A percentile compares a stretch with the other conserved stretches of the same genome.
These are phyloP conservation scores for Solanum commersonii DNA, from an alignment of 257 asterid species.

Conservation along the genomic window DNA sequence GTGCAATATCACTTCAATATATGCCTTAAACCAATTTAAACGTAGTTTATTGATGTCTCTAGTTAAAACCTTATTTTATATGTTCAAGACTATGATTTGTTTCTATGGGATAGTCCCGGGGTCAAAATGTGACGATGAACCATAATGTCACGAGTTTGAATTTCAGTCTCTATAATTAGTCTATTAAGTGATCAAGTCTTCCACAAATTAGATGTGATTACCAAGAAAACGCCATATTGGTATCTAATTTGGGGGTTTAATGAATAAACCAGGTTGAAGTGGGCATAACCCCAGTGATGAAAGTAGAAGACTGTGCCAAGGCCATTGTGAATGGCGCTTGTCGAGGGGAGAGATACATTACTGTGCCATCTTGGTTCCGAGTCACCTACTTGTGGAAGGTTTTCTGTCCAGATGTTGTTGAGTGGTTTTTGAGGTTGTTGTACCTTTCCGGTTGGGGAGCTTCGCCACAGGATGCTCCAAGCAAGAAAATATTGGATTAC, in stretches of 20 bases:
- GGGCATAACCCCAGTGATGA: constrained; percentile 19
- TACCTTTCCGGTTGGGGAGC: constrained; percentile 21
- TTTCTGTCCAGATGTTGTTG: constrained; percentile 46
- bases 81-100: neutral
- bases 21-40: neutral
- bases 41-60: neutral
- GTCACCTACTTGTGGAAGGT: constrained; percentile 34
- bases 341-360: constrained; percentile 48
- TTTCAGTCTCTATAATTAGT: neutral
- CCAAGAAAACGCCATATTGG: neutral
- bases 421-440: constrained; percentile 28
- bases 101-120: neutral
- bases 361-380: constrained; percentile 47
- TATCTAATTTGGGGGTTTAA: neutral
- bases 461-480: constrained; percentile 9
- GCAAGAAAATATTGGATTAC: constrained; percentile 35
- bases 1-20: neutral
- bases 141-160: neutral
- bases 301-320: constrained; percentile 37
- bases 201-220: neutral
- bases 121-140: neutral
- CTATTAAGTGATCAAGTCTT: neutral
- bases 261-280: neutral
- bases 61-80: neutral
- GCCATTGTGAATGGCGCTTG: constrained; percentile 35